Base-by-base conservation (phyloP, 108 stramenopile species). In the Discostella pseudostelligera region DNA sequence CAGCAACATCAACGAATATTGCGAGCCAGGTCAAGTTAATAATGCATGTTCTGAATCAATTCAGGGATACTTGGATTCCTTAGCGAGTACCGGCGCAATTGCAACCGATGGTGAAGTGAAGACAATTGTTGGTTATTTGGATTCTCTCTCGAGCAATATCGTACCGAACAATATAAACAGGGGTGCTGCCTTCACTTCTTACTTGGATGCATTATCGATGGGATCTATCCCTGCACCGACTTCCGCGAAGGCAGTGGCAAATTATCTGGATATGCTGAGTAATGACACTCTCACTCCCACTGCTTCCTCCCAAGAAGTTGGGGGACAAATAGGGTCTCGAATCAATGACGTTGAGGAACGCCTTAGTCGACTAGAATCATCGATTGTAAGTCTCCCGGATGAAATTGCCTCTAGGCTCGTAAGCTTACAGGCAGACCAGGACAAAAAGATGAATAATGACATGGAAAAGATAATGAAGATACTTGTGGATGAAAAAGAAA, bases 111-210 rank as follows among this genome's bases (percentile, higher is more conserved):
- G 43, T 22, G 74, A 70, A 29, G 65, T 64, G 24, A 56, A 4
- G n/a, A 50, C 74, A 29, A 74, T 80, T 24, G 70, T 75, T 26
- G 70, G 69, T n/a, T 80, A 80, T 36, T 56, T 73, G 25, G 79
- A 80, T 66, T 70, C 69, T 47, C 54, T 79, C 35, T 66, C 65
- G 25, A 58, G 37, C 26, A 37, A 62, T 39, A 28, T 24, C 29
- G 29, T 46, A 47, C 17, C 13, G 11, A 19, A 26, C 48, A 22
- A 57, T 24, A 46, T 47, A n/a, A 45, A 56, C 21, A 66, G 68
- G 9, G 73, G 78, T 8, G 78, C 78, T 35, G 78, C 78, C 1
- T 74, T 79, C 14, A 50, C 68, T 13, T 57, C 51, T 13, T 79
- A 79, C 56, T 42, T 79, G 29, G 78, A 79, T 53, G 78, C 78